Conservation (phyloP, 148 eudicot genomes). For the Suaeda aralocaspica region DNA sequence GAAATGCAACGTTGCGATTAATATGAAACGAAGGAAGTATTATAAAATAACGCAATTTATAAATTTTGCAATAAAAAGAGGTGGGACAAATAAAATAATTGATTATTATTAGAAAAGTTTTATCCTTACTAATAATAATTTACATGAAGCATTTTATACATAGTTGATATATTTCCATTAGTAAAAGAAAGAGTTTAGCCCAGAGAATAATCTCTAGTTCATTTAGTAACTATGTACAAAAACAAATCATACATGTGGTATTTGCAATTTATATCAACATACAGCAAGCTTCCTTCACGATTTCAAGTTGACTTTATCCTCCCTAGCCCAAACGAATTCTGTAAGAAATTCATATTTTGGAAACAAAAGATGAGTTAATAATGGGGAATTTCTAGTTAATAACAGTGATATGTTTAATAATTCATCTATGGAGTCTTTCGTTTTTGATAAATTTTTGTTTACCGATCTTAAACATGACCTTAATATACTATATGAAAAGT, state of each 20-base stretch:
- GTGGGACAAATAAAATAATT: not conserved
- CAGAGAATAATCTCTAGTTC: slow-evolving; percentile 2
- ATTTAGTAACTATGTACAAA: not conserved
- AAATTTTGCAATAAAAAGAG: too few relatives aligned
- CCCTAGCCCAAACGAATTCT: slow-evolving; percentile 50
- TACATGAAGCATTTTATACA: not conserved
- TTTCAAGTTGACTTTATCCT: slow-evolving; percentile 46
- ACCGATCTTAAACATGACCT: too few relatives aligned
- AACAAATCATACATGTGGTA: not conserved
- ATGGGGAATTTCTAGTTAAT: too few relatives aligned
- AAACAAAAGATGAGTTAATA: not conserved
- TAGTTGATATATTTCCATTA: not conserved
- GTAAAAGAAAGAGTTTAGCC: not conserved
- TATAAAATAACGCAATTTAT: too few relatives aligned
- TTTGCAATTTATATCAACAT: not conserved
- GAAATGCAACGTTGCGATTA: too few relatives aligned
- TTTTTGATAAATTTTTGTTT: too few relatives aligned
- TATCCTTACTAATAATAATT: not conserved
- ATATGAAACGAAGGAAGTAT: too few relatives aligned
- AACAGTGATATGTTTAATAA: too few relatives aligned
- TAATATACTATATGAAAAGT: too few relatives aligned
- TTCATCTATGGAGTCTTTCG: too few relatives aligned
- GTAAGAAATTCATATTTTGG: slow-evolving; percentile 17
- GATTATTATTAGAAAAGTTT: not conserved
- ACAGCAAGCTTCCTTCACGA: too few relatives aligned